A percentile compares a stretch with the other conserved stretches of the same genome.
Evolutionary conservation across 2,329 filamentous ascomycete genomes (phyloP).

Genomic region (Alternaria alternata): DNA sequence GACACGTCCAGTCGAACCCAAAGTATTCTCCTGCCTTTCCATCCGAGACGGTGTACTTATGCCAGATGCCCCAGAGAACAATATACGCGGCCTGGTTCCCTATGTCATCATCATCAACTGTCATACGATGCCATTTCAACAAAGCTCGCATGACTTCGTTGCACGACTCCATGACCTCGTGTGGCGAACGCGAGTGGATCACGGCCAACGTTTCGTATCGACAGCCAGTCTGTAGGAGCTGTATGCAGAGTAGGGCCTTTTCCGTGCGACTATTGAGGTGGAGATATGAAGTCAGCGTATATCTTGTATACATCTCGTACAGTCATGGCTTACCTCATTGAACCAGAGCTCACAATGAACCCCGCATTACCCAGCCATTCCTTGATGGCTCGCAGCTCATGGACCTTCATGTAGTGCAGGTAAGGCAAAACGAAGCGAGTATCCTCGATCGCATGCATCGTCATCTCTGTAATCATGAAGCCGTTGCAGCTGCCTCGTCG

Average conservation of each 20-base stretch:
- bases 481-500: constrained; percentile 33
- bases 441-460: constrained; percentile 30
- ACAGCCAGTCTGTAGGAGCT: constrained; percentile 35
- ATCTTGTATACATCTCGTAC: neutral
- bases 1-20: constrained; percentile 27
- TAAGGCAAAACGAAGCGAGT: constrained; percentile 27
- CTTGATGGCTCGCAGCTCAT: constrained; percentile 35
- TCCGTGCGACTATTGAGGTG: constrained; percentile 26
- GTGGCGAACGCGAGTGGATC: constrained; percentile 40
- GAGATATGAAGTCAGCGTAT: neutral
- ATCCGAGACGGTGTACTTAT: constrained; percentile 16
- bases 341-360: constrained; percentile 22
- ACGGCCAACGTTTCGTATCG: constrained; percentile 39
- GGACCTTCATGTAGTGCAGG: constrained; percentile 35
- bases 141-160: constrained; percentile 38
- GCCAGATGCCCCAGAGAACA: constrained; percentile 31
- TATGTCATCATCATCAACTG: constrained; percentile 15
- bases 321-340: constrained; percentile 15
- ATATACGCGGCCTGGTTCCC: constrained; percentile 19
- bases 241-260: constrained; percentile 39
- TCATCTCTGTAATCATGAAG: constrained; percentile 24
- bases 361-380: constrained; percentile 26
- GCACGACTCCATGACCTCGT: constrained; percentile 32
- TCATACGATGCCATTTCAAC: constrained; percentile 35
- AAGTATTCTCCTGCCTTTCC: constrained; percentile 29